Conservation (phyloP, 306 rosid genomes). For the Astragalus glycyphyllos region DNA sequence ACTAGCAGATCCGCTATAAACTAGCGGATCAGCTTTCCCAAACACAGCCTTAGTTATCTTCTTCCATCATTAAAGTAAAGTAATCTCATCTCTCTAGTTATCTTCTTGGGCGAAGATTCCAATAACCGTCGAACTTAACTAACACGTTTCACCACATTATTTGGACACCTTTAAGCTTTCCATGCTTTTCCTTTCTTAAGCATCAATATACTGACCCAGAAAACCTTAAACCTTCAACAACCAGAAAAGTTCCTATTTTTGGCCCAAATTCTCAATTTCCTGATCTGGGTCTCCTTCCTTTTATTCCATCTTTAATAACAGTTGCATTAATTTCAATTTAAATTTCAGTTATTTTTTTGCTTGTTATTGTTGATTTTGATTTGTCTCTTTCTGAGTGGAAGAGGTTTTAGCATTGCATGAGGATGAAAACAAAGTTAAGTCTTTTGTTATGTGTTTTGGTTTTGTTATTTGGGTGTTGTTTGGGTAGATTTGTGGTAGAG, state of each 20-base stretch:
- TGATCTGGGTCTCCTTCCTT: conserved; percentile 47
- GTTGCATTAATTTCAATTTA: conserved; percentile 14
- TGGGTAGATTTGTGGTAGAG: conserved; percentile 90
- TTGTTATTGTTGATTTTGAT: conserved; percentile 36
- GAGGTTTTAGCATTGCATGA: conserved; percentile 23
- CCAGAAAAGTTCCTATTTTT: conserved; percentile 30
- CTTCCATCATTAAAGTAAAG: too few relatives aligned
- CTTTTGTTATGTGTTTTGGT: conserved; percentile 55
- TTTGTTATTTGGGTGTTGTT: conserved; percentile 60
- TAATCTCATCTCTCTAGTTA: too few relatives aligned
- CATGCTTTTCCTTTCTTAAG: conserved; percentile 24
- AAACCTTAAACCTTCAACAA: conserved; percentile 29
- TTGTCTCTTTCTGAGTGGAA: conserved; percentile 24
- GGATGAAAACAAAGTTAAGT: conserved; percentile 53
- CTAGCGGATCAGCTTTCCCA: too few relatives aligned
- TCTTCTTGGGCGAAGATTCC: conserved; percentile 8
- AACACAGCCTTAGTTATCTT: too few relatives aligned
- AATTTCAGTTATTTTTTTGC: conserved; percentile 29
- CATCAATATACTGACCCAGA: conserved; percentile 35
- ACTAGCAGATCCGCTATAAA: too few relatives aligned
- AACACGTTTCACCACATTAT: conserved; percentile 32
- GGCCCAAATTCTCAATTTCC: conserved; percentile 21
- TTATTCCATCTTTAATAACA: background rate
- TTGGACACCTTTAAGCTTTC: conserved; percentile 37
- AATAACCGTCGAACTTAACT: conserved; percentile 45